phyloP scores from a whole-genome alignment of 306 rosid species.

The Vicia villosa region DNA sequence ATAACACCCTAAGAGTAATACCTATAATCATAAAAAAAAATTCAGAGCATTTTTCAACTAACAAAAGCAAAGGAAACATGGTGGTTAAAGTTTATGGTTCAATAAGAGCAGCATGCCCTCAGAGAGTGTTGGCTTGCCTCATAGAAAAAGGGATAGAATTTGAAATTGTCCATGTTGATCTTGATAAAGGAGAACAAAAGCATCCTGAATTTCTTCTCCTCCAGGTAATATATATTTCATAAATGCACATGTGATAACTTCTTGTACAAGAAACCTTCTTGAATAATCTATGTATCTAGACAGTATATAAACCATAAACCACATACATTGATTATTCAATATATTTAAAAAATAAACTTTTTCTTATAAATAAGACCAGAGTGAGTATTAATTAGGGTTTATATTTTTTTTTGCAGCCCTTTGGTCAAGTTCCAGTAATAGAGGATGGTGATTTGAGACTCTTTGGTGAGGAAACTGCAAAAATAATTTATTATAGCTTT shows the following conservation, averaged over 20 bases:
- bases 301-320: too few relatives aligned
- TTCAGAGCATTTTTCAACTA: background rate
- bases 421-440: constrained; percentile 77
- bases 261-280: too few relatives aligned
- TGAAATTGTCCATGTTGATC: constrained; percentile 54
- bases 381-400: too few relatives aligned
- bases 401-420: constrained; percentile 55
- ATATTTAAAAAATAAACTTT: too few relatives aligned
- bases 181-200: constrained; percentile 59
- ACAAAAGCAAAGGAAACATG: constrained; percentile 40
- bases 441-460: constrained; percentile 67
- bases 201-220: constrained; percentile 51
- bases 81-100: constrained; percentile 61
- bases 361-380: too few relatives aligned
- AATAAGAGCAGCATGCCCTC: constrained; percentile 55
- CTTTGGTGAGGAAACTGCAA: constrained; percentile 50
- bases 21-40: background rate
- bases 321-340: too few relatives aligned
- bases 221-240: constrained; percentile 44
- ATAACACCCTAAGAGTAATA: background rate
- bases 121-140: constrained; percentile 69
- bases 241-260: too few relatives aligned
- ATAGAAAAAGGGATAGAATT: constrained; percentile 69
- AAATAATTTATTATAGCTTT: background rate
- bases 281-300: too few relatives aligned